These are phyloP conservation scores for Aureobasidium melanogenum DNA, from an alignment of 2,329 filamentous ascomycete species.

Conservation along the genomic window DNA sequence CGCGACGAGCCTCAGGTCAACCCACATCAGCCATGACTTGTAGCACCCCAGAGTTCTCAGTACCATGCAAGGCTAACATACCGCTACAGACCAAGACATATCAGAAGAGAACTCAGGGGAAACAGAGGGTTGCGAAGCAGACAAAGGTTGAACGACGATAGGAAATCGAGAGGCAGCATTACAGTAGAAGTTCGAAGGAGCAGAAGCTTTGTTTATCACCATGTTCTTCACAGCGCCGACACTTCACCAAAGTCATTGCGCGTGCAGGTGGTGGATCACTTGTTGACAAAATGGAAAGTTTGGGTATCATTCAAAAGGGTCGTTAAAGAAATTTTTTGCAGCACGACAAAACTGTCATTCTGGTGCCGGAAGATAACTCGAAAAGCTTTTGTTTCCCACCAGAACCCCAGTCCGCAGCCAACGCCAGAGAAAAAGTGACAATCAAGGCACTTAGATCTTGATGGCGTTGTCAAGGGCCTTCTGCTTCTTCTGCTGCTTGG, in stretches of 20 bases:
- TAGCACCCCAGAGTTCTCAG: background rate
- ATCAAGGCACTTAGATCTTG: slow-evolving; percentile 70
- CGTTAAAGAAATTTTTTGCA: slow-evolving; percentile 14
- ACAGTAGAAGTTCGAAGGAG: background rate
- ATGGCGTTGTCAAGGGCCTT: slow-evolving; percentile 91
- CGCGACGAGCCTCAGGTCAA: background rate
- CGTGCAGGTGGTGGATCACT: background rate
- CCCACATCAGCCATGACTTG: background rate
- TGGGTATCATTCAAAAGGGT: slow-evolving; percentile 10
- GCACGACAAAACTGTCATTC: slow-evolving; percentile 12
- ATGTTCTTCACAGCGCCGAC: background rate
- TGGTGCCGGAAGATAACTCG: slow-evolving; percentile 11
- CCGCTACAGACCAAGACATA: background rate
- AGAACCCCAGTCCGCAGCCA: background rate
- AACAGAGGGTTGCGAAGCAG: background rate
- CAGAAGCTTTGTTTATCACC: background rate
- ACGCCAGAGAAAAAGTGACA: slow-evolving; percentile 9
- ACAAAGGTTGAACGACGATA: background rate
- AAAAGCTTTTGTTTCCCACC: slow-evolving; percentile 13
- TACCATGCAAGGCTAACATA: background rate
- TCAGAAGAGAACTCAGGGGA: background rate
- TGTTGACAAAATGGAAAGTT: slow-evolving; percentile 9
- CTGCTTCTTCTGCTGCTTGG: slow-evolving; percentile 71
- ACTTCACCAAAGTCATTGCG: slow-evolving; percentile 18
- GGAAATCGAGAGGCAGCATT: background rate